A percentile compares a stretch with the other conserved stretches of the same genome.
Conservation (phyloP, 192 early-diverging fungal genomes). For the Chytriomyces confervae region DNA sequence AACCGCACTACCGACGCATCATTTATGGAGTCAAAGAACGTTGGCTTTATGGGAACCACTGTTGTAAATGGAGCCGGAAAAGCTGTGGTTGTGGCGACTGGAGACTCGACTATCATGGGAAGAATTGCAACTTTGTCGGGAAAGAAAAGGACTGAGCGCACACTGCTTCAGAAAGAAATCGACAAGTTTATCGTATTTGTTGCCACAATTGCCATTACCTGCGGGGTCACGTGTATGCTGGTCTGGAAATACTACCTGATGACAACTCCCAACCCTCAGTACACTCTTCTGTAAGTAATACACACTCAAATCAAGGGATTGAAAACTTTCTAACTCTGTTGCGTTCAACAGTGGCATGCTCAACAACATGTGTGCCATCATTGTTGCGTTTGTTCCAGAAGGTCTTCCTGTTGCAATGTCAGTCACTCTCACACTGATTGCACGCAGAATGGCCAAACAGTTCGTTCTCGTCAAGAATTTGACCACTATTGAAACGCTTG, state of each 20-base stretch:
- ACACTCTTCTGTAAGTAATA: no score
- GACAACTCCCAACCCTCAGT: constrained; percentile 24
- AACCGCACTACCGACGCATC: constrained; percentile 71
- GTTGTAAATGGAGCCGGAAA: constrained; percentile 74
- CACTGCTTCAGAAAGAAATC: constrained; percentile 69
- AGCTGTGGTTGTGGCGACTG: constrained; percentile 79
- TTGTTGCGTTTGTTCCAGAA: constrained; percentile 52
- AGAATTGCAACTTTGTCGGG: constrained; percentile 68
- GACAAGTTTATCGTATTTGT: constrained; percentile 74
- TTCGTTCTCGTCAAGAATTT: constrained; percentile 81
- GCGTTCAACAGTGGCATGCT: constrained; percentile 29
- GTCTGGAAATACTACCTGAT: constrained; percentile 34
- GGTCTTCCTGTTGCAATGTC: constrained; percentile 83
- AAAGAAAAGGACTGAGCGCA: constrained; percentile 38
- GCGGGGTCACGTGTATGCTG: constrained; percentile 22
- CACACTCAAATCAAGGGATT: no score
- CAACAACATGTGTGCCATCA: constrained; percentile 34
- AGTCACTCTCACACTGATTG: constrained; percentile 76
- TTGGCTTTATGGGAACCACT: constrained; percentile 77
- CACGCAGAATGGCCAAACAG: constrained; percentile 70
- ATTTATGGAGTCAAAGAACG: constrained; percentile 79
- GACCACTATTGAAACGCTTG: constrained; percentile 88
- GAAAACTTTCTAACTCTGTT: no score
- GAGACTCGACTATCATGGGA: constrained; percentile 79
- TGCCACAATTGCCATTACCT: constrained; percentile 45